Evolutionary conservation across 306 rosid genomes (phyloP).

Genomic region (Amphicarpaea edgeworthii): DNA sequence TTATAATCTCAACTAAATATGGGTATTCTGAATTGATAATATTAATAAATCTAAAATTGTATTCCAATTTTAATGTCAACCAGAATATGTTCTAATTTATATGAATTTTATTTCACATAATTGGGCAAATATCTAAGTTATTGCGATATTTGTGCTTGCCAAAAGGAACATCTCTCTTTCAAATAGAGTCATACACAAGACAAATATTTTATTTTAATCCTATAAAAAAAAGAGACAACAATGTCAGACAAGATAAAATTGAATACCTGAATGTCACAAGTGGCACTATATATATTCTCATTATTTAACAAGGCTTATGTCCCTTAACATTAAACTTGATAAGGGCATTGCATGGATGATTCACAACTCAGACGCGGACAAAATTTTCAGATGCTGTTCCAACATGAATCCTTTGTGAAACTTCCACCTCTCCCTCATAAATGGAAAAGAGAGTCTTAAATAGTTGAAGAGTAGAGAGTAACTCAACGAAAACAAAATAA

Average conservation of each 20-base stretch:
- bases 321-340: slow-evolving; percentile 21
- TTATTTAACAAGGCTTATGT: slow-evolving; percentile 15
- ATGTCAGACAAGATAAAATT: background rate
- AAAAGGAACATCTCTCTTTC: background rate
- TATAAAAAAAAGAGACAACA: background rate
- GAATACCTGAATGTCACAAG: slow-evolving; percentile 25
- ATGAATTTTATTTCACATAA: background rate
- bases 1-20: background rate
- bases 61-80: background rate
- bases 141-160: background rate
- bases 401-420: slow-evolving; percentile 5
- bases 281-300: slow-evolving; percentile 2
- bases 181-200: background rate
- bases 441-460: background rate
- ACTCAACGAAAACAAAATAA: slow-evolving; percentile 17
- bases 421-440: slow-evolving; percentile 14
- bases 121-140: background rate
- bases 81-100: background rate
- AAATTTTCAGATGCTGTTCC: slow-evolving; percentile 3
- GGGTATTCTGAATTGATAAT: background rate
- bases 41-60: background rate
- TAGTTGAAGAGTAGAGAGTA: slow-evolving; percentile 7
- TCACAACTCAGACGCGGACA: slow-evolving; percentile 9
- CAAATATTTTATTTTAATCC: background rate
- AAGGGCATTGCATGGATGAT: slow-evolving; percentile 7